Conservation (phyloP, 2,329 filamentous ascomycete species). For the Apiospora rasikravindrae region DNA sequence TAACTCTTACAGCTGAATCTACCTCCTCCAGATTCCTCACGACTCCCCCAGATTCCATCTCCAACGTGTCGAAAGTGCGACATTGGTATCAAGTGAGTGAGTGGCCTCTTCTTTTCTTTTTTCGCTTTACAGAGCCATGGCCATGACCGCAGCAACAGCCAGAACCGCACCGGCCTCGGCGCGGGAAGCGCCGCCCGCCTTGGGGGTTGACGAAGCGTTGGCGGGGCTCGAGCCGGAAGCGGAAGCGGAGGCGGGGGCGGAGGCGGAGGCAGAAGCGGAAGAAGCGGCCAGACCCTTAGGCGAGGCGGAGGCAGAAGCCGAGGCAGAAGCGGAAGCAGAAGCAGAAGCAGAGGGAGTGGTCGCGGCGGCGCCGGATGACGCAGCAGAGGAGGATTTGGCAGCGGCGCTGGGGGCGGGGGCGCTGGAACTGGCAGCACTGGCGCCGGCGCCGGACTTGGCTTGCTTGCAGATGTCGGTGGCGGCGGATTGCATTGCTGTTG, state of each 20-base stretch:
- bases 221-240: constrained; percentile 18
- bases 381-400: constrained; percentile 22
- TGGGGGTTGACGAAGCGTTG: constrained; percentile 22
- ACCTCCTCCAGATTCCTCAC: neutral
- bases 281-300: neutral
- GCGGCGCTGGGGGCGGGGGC: neutral
- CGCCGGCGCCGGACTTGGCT: constrained; percentile 17
- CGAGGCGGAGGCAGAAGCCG: constrained; percentile 20
- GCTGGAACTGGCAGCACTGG: constrained; percentile 25
- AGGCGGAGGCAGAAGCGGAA: neutral
- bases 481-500: constrained; percentile 26
- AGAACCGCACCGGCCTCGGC: constrained; percentile 36
- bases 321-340: constrained; percentile 22
- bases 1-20: neutral
- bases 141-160: constrained; percentile 38
- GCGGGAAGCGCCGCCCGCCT: constrained; percentile 32
- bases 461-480: constrained; percentile 28
- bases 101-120: neutral
- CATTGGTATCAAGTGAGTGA: neutral
- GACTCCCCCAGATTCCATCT: neutral
- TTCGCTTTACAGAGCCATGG: constrained; percentile 32
- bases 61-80: no score
- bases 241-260: constrained; percentile 20
- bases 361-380: constrained; percentile 24
- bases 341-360: constrained; percentile 23